These are phyloP conservation scores for Fusarium dlaminii DNA, from an alignment of 2,329 filamentous ascomycete genomes.

Conservation along the genomic window DNA sequence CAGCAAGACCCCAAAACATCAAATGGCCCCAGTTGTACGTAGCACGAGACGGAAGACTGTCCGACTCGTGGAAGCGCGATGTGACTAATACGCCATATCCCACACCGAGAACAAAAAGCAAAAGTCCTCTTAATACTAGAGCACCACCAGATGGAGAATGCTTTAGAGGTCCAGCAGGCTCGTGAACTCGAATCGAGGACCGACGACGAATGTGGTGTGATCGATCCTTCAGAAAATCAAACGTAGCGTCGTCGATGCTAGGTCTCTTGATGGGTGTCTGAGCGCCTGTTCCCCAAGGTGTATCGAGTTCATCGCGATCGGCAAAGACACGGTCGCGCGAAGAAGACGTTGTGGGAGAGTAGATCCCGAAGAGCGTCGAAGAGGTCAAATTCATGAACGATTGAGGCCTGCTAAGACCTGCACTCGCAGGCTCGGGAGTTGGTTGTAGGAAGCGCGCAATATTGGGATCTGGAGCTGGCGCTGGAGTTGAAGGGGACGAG, in stretches of 20 bases:
- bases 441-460: constrained; percentile 52
- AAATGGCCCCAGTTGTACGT: constrained; percentile 73
- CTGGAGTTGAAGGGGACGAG: constrained; percentile 31
- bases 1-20: constrained; percentile 82
- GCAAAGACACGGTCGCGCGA: constrained; percentile 56
- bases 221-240: constrained; percentile 55
- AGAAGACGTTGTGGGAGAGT: constrained; percentile 72
- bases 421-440: constrained; percentile 46
- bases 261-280: constrained; percentile 68
- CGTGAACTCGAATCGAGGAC: constrained; percentile 47
- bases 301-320: constrained; percentile 65
- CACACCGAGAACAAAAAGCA: constrained; percentile 82
- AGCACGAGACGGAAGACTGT: constrained; percentile 70
- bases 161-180: constrained; percentile 41
- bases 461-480: constrained; percentile 41
- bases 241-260: constrained; percentile 56
- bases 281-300: constrained; percentile 82
- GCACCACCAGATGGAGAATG: constrained; percentile 53
- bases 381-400: constrained; percentile 88
- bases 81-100: constrained; percentile 83
- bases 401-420: constrained; percentile 70
- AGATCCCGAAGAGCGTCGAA: constrained; percentile 92
- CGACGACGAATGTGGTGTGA: constrained; percentile 48
- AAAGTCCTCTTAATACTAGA: constrained; percentile 63
- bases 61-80: constrained; percentile 73